These are phyloP conservation scores for Buddleja alternifolia DNA, from an alignment of 257 asterid species.

Conservation along the genomic window DNA sequence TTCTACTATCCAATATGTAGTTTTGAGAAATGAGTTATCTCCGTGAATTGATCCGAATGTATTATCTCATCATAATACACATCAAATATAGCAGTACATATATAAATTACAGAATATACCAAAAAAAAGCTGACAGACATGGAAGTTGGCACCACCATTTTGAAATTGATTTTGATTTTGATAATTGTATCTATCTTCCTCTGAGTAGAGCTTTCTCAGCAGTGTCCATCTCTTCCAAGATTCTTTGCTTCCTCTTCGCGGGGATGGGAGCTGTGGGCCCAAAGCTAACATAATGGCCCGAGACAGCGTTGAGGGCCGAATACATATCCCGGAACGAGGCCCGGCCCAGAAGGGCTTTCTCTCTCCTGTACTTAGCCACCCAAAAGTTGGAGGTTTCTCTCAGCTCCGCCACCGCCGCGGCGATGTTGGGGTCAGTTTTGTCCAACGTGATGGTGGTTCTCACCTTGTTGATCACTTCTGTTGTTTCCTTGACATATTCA, in stretches of 20 bases:
- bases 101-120: conserved; percentile 36
- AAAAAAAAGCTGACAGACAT: no score
- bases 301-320: conserved; percentile 91
- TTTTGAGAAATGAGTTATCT: no score
- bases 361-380: conserved; percentile 96
- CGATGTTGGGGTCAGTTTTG: conserved; percentile 68
- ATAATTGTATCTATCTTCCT: conserved; percentile 90
- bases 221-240: conserved; percentile 89
- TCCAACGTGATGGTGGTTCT: conserved; percentile 64
- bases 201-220: conserved; percentile 90
- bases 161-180: no score
- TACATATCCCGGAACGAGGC: conserved; percentile 86
- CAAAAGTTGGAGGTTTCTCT: conserved; percentile 77
- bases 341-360: conserved; percentile 75
- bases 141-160: not conserved
- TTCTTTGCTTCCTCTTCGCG: conserved; percentile 81
- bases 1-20: no score
- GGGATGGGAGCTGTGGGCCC: conserved; percentile 97
- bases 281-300: conserved; percentile 92
- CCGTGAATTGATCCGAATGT: not conserved
- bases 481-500: conserved; percentile 78
- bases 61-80: conserved; percentile 21
- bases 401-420: conserved; percentile 74
- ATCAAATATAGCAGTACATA: not conserved
- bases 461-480: conserved; percentile 70